Percentiles rank a stretch among this genome's conserved stretches.
phyloP scores from a whole-genome alignment of 2,329 filamentous ascomycete species.

The Fusarium coicis region DNA sequence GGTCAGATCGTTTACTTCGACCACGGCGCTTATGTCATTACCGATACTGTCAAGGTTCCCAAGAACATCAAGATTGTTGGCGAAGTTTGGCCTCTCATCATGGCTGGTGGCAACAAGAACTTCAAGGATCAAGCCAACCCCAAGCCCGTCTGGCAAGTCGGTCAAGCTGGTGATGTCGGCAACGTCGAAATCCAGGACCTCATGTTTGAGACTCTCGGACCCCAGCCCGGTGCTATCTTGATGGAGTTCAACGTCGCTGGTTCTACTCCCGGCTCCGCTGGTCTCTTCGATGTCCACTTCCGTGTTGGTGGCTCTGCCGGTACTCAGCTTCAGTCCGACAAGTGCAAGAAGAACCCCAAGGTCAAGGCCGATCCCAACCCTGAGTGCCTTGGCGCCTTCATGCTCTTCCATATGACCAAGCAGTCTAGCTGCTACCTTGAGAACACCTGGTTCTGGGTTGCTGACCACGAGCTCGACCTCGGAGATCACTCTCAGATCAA shows the following conservation, averaged over 20 bases:
- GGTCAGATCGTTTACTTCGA: constrained; percentile 80
- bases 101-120: constrained; percentile 76
- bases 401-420: constrained; percentile 73
- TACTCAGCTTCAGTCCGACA: constrained; percentile 82
- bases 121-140: constrained; percentile 83
- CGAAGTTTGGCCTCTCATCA: constrained; percentile 90
- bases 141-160: constrained; percentile 86
- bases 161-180: constrained; percentile 79
- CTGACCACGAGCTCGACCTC: constrained; percentile 89
- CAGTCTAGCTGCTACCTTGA: constrained; percentile 80
- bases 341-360: constrained; percentile 80
- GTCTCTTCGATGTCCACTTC: constrained; percentile 96
- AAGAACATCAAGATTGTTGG: constrained; percentile 88
- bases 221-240: constrained; percentile 87
- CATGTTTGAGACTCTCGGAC: constrained; percentile 84
- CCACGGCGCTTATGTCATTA: constrained; percentile 77
- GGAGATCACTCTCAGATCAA: constrained; percentile 80
- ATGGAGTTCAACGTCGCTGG: constrained; percentile 90
- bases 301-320: constrained; percentile 89
- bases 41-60: constrained; percentile 76
- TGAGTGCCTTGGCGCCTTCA: constrained; percentile 79
- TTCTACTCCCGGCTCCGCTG: constrained; percentile 73
- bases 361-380: constrained; percentile 69
- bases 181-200: constrained; percentile 88
- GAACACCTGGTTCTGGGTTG: constrained; percentile 91